Evolutionary conservation across 805 yeast genomes (phyloP).

Genomic region (Brettanomyces anomalus): DNA sequence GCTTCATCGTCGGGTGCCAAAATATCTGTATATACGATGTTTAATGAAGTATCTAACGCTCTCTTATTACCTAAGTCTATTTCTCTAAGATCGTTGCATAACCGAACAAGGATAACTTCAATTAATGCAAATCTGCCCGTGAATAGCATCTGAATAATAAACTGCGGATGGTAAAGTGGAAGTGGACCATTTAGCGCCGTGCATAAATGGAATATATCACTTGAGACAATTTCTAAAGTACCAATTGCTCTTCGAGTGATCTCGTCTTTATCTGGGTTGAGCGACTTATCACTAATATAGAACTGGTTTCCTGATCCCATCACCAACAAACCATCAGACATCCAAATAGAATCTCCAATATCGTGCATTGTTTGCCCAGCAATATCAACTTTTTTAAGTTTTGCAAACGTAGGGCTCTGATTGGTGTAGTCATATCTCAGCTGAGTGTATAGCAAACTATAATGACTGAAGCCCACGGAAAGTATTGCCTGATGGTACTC

Average conservation of each 20-base stretch:
- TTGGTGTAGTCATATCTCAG: conserved; percentile 85
- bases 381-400: conserved; percentile 66
- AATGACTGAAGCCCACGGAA: conserved; percentile 65
- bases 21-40: conserved; percentile 10
- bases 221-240: conserved; percentile 44
- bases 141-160: conserved; percentile 65
- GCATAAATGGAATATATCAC: conserved; percentile 59
- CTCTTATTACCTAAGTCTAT: conserved; percentile 29
- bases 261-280: conserved; percentile 43
- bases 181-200: conserved; percentile 80
- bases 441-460: conserved; percentile 67
- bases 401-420: conserved; percentile 64
- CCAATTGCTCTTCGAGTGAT: conserved; percentile 48
- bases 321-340: conserved; percentile 67
- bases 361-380: conserved; percentile 63
- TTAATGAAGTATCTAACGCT: conserved; percentile 18
- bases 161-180: conserved; percentile 87
- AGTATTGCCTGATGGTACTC: conserved; percentile 58
- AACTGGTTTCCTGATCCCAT: conserved; percentile 88
- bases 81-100: conserved; percentile 49
- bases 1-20: conserved; percentile 3
- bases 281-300: conserved; percentile 63
- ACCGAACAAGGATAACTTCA: conserved; percentile 42
- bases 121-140: conserved; percentile 50
- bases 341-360: conserved; percentile 88